Conservation (phyloP, 768 basidiomycete species). For the Auricularia auricula-judae region DNA sequence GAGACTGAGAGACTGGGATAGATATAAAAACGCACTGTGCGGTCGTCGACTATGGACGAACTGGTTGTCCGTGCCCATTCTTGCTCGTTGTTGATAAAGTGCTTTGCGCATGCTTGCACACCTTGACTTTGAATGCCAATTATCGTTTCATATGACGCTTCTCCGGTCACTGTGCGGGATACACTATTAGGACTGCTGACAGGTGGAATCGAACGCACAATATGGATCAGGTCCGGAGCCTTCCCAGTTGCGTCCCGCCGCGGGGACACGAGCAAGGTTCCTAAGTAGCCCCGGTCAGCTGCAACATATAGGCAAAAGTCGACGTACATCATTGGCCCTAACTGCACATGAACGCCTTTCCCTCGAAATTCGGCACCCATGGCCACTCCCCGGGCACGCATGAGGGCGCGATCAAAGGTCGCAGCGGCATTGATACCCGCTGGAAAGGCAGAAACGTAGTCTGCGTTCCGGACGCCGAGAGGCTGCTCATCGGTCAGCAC, state of each 20-base stretch:
- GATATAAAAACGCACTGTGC: slow-evolving; percentile 38
- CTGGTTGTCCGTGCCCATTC: slow-evolving; percentile 20
- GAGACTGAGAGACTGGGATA: slow-evolving; percentile 43
- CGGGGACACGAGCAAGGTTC: slow-evolving; percentile 29
- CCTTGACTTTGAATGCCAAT: slow-evolving; percentile 69
- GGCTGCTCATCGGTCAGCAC: slow-evolving; percentile 46
- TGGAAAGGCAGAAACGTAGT: slow-evolving; percentile 71
- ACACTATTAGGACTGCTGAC: slow-evolving; percentile 17
- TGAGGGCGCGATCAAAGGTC: slow-evolving; percentile 40
- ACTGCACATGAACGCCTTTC: slow-evolving; percentile 75
- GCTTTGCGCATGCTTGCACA: slow-evolving; percentile 82
- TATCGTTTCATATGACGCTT: slow-evolving; percentile 65
- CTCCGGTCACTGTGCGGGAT: slow-evolving; percentile 55
- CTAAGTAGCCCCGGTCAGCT: background rate
- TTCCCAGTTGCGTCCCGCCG: slow-evolving; percentile 89
- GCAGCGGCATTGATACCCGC: slow-evolving; percentile 75
- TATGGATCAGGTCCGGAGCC: slow-evolving; percentile 89
- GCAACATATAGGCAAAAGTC: too few relatives aligned
- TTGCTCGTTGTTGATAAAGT: slow-evolving; percentile 35
- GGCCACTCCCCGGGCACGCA: slow-evolving; percentile 62
- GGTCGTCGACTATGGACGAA: slow-evolving; percentile 63
- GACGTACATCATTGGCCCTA: slow-evolving; percentile 82
- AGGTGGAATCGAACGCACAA: slow-evolving; percentile 8
- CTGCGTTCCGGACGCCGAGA: slow-evolving; percentile 67
- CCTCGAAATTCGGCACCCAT: slow-evolving; percentile 80